Conservation (phyloP, 2,329 filamentous ascomycete species). For the Ceratocystis destructans region DNA sequence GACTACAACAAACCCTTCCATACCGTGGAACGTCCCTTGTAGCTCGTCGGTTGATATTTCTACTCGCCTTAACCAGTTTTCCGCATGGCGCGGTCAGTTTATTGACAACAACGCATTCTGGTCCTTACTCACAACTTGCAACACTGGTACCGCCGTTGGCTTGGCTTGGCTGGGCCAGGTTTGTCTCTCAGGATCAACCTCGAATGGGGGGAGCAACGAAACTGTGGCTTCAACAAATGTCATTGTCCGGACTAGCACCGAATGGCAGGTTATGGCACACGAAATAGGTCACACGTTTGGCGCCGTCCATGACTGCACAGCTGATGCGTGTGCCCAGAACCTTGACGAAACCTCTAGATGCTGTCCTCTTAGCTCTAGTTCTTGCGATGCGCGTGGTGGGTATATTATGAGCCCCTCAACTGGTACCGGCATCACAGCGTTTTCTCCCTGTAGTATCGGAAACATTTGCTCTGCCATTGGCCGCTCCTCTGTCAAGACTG, state of each 20-base stretch:
- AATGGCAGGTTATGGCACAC: conserved; percentile 95
- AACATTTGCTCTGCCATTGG: conserved; percentile 84
- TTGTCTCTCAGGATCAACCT: conserved; percentile 49
- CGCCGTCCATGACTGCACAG: conserved; percentile 82
- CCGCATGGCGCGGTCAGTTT: conserved; percentile 67
- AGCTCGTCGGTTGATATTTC: conserved; percentile 49
- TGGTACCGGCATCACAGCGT: conserved; percentile 53
- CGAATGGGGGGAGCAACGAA: conserved; percentile 44
- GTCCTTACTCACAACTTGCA: conserved; percentile 74
- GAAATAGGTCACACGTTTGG: conserved; percentile 92
- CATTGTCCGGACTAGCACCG: conserved; percentile 65
- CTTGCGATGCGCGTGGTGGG: conserved; percentile 60
- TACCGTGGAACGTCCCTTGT: conserved; percentile 77
- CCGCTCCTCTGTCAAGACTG: conserved; percentile 59
- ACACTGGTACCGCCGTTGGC: conserved; percentile 72
- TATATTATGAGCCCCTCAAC: conserved; percentile 98
- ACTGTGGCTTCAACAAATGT: conserved; percentile 79
- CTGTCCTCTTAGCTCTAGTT: conserved; percentile 56
- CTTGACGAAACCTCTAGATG: conserved; percentile 45
- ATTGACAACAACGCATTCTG: conserved; percentile 80
- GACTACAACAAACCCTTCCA: conserved; percentile 47
- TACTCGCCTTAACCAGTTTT: conserved; percentile 74
- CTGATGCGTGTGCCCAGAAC: conserved; percentile 49
- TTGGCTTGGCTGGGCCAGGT: conserved; percentile 87
- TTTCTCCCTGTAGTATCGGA: conserved; percentile 80